phyloP scores from a whole-genome alignment of 495 filamentous ascomycete species.

The Bacidia gigantensis region DNA sequence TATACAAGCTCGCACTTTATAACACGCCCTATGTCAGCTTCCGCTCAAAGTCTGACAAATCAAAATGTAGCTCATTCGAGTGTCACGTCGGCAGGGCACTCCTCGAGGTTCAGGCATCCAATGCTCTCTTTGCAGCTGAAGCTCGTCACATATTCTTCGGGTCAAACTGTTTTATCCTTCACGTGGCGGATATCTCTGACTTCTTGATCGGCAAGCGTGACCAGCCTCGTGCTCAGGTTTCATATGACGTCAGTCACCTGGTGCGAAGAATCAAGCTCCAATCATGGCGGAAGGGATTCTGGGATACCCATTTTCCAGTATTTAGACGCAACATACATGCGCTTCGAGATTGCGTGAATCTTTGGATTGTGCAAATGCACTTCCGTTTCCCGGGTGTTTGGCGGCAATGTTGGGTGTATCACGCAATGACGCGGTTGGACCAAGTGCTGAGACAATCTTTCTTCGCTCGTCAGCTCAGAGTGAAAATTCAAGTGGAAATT shows the following conservation, averaged over 20 bases:
- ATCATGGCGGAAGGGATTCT: not conserved
- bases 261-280: no score
- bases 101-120: not conserved
- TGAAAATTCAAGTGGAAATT: not conserved
- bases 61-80: no score
- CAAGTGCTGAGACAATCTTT: not conserved
- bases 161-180: not conserved
- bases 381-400: not conserved
- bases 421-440: not conserved
- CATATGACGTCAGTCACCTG: not conserved
- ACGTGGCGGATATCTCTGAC: not conserved
- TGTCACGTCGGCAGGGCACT: no score
- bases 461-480: no score
- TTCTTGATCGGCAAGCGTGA: not conserved
- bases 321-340: not conserved
- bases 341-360: not conserved
- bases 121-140: not conserved
- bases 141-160: not conserved
- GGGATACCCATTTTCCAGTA: not conserved
- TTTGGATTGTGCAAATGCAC: not conserved
- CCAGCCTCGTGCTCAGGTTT: not conserved
- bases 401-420: not conserved
- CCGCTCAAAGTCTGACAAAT: no score
- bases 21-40: not conserved
- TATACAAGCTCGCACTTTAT: not conserved